Conservation (phyloP, 495 filamentous ascomycete species). For the Neurospora sp. region DNA sequence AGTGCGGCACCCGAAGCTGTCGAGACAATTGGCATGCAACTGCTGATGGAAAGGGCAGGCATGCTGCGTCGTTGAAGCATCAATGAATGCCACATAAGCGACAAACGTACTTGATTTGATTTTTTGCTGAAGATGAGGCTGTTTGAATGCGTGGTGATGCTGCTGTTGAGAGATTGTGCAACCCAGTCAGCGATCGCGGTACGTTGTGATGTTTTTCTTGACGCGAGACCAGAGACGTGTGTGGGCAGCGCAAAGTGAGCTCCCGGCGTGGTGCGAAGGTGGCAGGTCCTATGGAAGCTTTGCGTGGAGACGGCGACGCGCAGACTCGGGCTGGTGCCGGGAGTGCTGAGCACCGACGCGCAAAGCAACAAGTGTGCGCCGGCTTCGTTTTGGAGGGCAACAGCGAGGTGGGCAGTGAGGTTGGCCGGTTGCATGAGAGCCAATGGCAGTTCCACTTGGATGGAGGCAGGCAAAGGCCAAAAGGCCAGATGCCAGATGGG, state of each 20-base stretch:
- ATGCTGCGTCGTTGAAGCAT: background rate
- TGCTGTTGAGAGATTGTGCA: constrained; percentile 1
- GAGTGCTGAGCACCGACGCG: background rate
- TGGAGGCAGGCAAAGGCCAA: constrained; percentile 3
- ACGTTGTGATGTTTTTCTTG: constrained; percentile 1
- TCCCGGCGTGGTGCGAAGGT: background rate
- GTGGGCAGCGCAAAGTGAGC: constrained; percentile 7
- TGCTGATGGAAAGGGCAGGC: background rate
- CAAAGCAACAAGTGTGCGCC: background rate
- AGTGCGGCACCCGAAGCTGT: constrained; percentile 1
- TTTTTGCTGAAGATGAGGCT: background rate
- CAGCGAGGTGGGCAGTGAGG: background rate
- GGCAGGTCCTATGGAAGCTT: constrained; percentile 1
- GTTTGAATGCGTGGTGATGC: background rate
- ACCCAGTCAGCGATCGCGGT: constrained; percentile 10
- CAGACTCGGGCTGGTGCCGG: background rate
- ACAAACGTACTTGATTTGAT: background rate
- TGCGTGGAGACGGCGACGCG: constrained; percentile 3
- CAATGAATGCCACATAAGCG: background rate
- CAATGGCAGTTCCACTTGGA: constrained; percentile 2
- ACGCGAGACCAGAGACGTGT: constrained; percentile 5
- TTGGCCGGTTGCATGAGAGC: constrained; percentile 1
- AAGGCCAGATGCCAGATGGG: background rate
- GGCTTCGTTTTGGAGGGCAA: background rate
- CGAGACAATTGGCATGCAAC: background rate